Conservation (phyloP, 768 basidiomycete genomes). For the Xerocomellus intermedius region DNA sequence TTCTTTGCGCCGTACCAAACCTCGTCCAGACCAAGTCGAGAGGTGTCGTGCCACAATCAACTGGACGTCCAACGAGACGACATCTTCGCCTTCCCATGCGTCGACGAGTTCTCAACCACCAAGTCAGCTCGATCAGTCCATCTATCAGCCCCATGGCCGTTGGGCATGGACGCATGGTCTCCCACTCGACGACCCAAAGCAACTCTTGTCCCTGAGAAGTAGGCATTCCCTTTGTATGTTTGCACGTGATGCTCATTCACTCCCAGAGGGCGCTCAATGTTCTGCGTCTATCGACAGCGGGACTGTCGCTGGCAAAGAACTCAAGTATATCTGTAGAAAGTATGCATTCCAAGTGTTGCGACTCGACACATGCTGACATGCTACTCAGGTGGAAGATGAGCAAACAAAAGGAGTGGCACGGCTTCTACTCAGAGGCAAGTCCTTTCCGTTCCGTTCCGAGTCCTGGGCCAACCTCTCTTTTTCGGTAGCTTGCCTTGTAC, state of each 20-base stretch:
- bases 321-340: conserved; percentile 39
- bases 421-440: conserved; percentile 41
- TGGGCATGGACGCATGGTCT: conserved; percentile 33
- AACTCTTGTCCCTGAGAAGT: conserved; percentile 29
- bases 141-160: conserved; percentile 33
- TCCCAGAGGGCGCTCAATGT: conserved; percentile 37
- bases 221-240: background rate
- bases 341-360: conserved; percentile 14
- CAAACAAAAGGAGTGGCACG: conserved; percentile 36
- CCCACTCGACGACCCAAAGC: conserved; percentile 25
- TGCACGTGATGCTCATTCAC: conserved; percentile 4
- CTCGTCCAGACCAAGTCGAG: conserved; percentile 18
- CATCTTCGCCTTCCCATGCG: background rate
- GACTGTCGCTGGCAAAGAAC: conserved; percentile 22
- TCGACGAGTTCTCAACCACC: conserved; percentile 2
- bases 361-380: conserved; percentile 1
- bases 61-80: conserved; percentile 19
- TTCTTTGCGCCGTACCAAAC: conserved; percentile 10
- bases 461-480: conserved; percentile 2
- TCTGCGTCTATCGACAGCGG: conserved; percentile 38
- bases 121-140: conserved; percentile 19
- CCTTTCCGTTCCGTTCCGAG: conserved; percentile 14
- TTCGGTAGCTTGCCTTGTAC: conserved; percentile 49
- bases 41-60: conserved; percentile 29
- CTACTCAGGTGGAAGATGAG: conserved; percentile 32